Conservation (phyloP, 768 basidiomycete genomes). For the Tylopilus intermedius region DNA sequence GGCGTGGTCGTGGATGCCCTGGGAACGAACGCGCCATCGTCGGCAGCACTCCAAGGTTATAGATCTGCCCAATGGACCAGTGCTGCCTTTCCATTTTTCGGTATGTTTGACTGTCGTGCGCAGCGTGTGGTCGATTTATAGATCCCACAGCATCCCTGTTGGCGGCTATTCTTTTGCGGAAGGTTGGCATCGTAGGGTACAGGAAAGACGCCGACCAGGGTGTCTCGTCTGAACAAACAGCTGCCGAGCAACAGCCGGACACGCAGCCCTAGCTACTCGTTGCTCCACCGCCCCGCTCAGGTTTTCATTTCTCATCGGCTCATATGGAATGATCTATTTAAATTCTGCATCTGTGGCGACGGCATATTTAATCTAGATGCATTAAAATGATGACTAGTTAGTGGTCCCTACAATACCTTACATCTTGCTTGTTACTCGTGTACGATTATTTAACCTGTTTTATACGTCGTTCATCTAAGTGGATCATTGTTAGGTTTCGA, state of each 20-base stretch:
- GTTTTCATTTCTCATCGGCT: no score
- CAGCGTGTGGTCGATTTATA: no score
- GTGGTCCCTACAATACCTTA: no score
- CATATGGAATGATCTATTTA: no score
- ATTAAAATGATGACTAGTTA: no score
- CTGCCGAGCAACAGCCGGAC: neutral
- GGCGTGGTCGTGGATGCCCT: constrained; percentile 30
- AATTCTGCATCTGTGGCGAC: no score
- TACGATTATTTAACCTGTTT: no score
- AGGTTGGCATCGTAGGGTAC: constrained; percentile 40
- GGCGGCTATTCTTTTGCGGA: constrained; percentile 34
- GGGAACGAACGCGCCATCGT: constrained; percentile 27
- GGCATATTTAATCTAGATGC: no score
- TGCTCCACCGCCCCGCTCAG: no score
- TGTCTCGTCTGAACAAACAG: constrained; percentile 18
- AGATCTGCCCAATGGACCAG: constrained; percentile 60
- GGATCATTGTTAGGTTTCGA: no score
- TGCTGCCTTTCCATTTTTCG: constrained; percentile 56
- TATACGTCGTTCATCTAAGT: no score
- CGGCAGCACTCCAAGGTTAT: constrained; percentile 48
- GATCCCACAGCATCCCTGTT: constrained; percentile 26
- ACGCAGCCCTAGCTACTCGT: neutral
- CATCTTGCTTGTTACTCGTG: no score
- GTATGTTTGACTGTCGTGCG: constrained; percentile 26
- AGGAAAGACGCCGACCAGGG: constrained; percentile 2